Percentiles rank a stretch among this genome's conserved stretches.
phyloP scores from a whole-genome alignment of 2,329 filamentous ascomycete genomes.

The Claviceps sp. region DNA sequence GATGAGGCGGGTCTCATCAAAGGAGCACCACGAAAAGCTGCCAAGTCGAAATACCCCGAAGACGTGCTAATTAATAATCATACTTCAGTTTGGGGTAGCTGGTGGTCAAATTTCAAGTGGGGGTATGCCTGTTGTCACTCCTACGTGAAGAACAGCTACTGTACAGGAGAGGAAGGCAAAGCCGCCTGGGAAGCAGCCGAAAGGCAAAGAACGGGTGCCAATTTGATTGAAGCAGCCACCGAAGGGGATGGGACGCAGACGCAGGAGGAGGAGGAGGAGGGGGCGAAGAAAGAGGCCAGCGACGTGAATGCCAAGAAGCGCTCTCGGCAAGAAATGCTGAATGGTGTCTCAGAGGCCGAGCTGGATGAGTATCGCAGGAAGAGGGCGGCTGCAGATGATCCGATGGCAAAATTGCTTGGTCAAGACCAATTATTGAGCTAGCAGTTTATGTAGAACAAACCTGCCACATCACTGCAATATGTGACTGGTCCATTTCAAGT shows the following conservation, averaged over 20 bases:
- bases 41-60: constrained; percentile 84
- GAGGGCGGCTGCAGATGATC: constrained; percentile 60
- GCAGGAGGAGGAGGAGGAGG: constrained; percentile 12
- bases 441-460: background rate
- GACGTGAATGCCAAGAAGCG: constrained; percentile 46
- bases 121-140: constrained; percentile 94
- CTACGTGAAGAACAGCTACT: constrained; percentile 90
- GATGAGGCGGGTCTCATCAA: constrained; percentile 84
- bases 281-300: constrained; percentile 19
- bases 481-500: background rate
- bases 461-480: background rate
- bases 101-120: constrained; percentile 95
- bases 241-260: constrained; percentile 14
- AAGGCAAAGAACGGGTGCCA: constrained; percentile 35
- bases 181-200: constrained; percentile 68
- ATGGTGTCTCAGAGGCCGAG: constrained; percentile 67
- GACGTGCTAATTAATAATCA: constrained; percentile 86
- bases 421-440: constrained; percentile 49
- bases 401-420: constrained; percentile 71
- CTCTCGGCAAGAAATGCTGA: constrained; percentile 64
- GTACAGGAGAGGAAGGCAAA: constrained; percentile 82
- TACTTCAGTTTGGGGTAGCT: constrained; percentile 85
- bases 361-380: constrained; percentile 76
- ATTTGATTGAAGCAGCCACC: constrained; percentile 23
- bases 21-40: constrained; percentile 61